Base-by-base conservation (phyloP, 305 asterid species). In the Fraxinus albicans region DNA sequence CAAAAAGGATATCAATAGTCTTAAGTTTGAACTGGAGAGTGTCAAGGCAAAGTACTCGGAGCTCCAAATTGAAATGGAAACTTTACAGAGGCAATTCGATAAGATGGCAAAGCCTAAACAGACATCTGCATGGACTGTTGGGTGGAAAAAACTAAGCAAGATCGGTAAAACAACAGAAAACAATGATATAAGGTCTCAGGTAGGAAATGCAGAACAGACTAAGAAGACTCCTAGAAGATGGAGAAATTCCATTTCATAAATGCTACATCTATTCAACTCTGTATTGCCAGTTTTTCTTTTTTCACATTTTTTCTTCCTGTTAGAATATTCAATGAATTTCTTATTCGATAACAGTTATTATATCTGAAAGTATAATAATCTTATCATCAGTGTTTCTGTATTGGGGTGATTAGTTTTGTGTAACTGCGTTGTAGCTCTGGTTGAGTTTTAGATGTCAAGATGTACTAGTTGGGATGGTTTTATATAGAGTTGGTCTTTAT, bases 241-340 rank as follows among this genome's bases (percentile, higher is more conserved):
- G 99, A 96, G 98, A 88, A 96, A 96, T 84, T 96, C 99, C 38
- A 90, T 94, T 85, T 96, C 99, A 19, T 95, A 89, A 93, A 80
- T n/a, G 73, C 70, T 42, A 40, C n/a, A 27, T 55, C 76, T 19
- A 23, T 21, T n/a, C 35, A 7, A 10, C 29, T 74, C 4, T 81
- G 60, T 33, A 25, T 76, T 78, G 55, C 34, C 35, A 40, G 42
- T 29, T 73, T 25, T 12, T 67, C 17, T 3, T 44, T 44, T 80
- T 1, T 47, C 77, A 12, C 6, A n/a, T 44, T 84, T 8, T 36
- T 55, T 76, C 74, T 76, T 67, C 40, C 31, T 36, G 31, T 67
- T 78, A 69, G 77, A 44, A 79, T 84, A 81, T 83, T 79, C 33
- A 21, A 81, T 58, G 55, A 75, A 44, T 85, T 80, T 70, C 55